These are phyloP conservation scores for Neurospora sp. DNA, from an alignment of 2,329 filamentous ascomycete genomes.

Conservation along the genomic window DNA sequence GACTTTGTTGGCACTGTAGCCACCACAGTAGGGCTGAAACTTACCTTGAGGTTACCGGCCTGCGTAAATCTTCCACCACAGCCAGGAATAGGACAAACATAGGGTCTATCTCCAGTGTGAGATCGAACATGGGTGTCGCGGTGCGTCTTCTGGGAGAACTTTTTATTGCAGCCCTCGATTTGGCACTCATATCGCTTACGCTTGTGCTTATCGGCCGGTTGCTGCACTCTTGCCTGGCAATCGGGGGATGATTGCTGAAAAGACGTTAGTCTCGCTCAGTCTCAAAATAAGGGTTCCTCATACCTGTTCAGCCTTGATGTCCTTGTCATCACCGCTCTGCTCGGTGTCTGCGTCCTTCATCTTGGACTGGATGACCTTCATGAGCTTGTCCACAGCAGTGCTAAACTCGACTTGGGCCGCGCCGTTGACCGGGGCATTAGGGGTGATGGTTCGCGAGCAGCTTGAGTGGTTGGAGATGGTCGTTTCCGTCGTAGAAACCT, in stretches of 20 bases:
- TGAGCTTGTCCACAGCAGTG: constrained; percentile 79
- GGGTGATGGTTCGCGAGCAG: constrained; percentile 30
- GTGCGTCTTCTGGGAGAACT: constrained; percentile 86
- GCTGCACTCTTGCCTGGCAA: background rate
- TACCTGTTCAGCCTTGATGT: constrained; percentile 31
- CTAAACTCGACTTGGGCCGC: constrained; percentile 52
- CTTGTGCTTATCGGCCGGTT: constrained; percentile 13
- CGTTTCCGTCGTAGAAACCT: constrained; percentile 11
- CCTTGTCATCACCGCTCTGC: constrained; percentile 19
- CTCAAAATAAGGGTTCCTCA: background rate
- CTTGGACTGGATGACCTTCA: constrained; percentile 77
- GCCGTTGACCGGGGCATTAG: constrained; percentile 36
- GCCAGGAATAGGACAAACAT: constrained; percentile 65
- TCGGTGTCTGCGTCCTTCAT: constrained; percentile 16
- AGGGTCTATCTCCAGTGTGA: constrained; percentile 86
- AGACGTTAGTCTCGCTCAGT: background rate
- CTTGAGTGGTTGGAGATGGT: constrained; percentile 8
- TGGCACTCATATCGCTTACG: constrained; percentile 66
- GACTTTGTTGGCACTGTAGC: background rate
- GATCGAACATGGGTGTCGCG: constrained; percentile 80
- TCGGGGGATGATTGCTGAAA: background rate
- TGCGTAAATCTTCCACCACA: constrained; percentile 82
- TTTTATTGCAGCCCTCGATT: constrained; percentile 65
- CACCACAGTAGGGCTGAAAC: constrained; percentile 9
- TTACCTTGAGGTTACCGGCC: constrained; percentile 77